Base-by-base conservation (phyloP, 257 asterid species). In the Verbascum thapsus region DNA sequence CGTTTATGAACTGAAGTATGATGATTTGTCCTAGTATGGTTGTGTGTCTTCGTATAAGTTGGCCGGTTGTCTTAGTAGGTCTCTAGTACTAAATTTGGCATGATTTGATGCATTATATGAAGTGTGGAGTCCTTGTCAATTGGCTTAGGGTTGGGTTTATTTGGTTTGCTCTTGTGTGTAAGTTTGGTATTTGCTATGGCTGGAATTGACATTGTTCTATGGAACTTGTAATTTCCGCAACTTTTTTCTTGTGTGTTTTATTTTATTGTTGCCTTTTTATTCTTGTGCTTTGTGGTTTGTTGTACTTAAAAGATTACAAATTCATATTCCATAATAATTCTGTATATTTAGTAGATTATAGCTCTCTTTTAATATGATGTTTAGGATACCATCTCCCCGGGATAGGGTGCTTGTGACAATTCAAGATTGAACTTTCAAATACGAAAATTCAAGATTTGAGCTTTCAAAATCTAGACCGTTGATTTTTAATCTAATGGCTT, bases 161-260 rank as follows among this genome's bases (percentile, higher is more conserved):
- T 58, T 66, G 78, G 70, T 68, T 67, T 68, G 74, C 72, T 68
- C 39, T 48, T 9, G 79, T 81, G 71, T 77, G 80, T 70, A 72
- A 73, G 79, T 58, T 69, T 42, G 48, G 15, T 42, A 47, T 77
- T 71, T 77, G 69, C 64, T 77, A 5, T 26, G 70, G 77, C 72
- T 69, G 77, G 70, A 72, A 74, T 26, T 74, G 53, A 74, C 59
- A 41, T 51, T 69, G 65, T 70, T 52, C 67, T 52, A 70, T 72
- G 73, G 70, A 71, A 74, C 60, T 70, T 64, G 74, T 68, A 64
- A 55, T 49, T 71, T 73, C 47, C 55, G 53, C 26, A 11, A 57
- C 58, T 19, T 41, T 57, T n/a, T 39, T 47, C 20, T 26, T 50
- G 39, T 56, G 43, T 35, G 8, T 19, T 41, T 48, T 64, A n/a